phyloP scores from a whole-genome alignment of 2,329 filamentous ascomycete genomes.

The Sclerotiophoma versabilis region DNA sequence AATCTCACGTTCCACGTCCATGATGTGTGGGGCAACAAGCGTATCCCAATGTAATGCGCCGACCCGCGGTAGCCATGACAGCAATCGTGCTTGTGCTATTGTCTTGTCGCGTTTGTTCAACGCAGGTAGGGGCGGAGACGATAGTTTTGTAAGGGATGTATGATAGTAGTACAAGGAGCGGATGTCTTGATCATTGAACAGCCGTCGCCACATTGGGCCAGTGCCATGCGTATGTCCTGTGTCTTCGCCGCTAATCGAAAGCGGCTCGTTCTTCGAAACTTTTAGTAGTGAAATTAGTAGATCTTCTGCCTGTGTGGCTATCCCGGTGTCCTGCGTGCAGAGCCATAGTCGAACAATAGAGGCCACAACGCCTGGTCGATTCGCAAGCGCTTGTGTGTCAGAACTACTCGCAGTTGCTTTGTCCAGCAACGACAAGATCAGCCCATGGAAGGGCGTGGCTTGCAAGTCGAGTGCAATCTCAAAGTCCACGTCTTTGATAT shows the following conservation, averaged over 20 bases:
- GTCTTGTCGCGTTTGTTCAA: slow-evolving; percentile 62
- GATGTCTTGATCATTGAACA: slow-evolving; percentile 67
- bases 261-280: slow-evolving; percentile 50
- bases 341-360: slow-evolving; percentile 67
- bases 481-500: slow-evolving; percentile 60
- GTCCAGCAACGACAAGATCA: slow-evolving; percentile 63
- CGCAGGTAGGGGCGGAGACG: slow-evolving; percentile 40
- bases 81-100: slow-evolving; percentile 65
- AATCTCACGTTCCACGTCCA: slow-evolving; percentile 58
- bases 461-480: slow-evolving; percentile 61
- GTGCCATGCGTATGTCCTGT: slow-evolving; percentile 38
- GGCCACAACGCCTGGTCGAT: slow-evolving; percentile 61
- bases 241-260: slow-evolving; percentile 48
- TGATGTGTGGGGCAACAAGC: slow-evolving; percentile 59
- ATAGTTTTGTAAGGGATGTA: slow-evolving; percentile 55
- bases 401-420: slow-evolving; percentile 61
- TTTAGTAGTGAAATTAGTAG: slow-evolving; percentile 61
- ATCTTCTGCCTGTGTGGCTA: slow-evolving; percentile 62
- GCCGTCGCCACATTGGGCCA: slow-evolving; percentile 64
- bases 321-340: slow-evolving; percentile 61
- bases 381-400: slow-evolving; percentile 66
- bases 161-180: slow-evolving; percentile 64
- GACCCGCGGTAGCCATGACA: slow-evolving; percentile 64
- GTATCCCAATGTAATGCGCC: slow-evolving; percentile 63
- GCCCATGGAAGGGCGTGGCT: slow-evolving; percentile 60